Percentiles rank a stretch among this genome's conserved stretches.
These are phyloP conservation scores for Selenicereus undatus DNA, from an alignment of 148 eudicot species.

Conservation along the genomic window DNA sequence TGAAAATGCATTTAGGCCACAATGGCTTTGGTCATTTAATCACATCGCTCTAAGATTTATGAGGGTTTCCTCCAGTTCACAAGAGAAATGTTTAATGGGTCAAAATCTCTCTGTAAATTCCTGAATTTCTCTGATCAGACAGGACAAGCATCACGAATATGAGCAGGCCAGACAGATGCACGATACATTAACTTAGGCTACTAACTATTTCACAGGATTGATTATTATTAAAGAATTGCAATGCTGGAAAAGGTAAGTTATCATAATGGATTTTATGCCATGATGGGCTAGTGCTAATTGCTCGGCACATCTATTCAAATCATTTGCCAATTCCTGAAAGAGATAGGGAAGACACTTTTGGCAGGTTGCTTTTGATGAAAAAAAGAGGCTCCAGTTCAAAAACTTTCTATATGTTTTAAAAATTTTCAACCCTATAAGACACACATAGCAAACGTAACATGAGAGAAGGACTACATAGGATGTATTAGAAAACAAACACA, in stretches of 20 bases:
- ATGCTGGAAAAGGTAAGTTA: background rate
- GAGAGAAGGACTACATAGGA: too few species aligned
- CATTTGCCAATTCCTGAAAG: background rate
- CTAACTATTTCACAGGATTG: background rate
- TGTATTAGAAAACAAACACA: too few species aligned
- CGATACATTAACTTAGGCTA: too few species aligned
- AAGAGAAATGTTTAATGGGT: background rate
- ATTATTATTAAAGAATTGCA: too few species aligned
- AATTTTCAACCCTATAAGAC: too few species aligned
- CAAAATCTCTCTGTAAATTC: background rate
- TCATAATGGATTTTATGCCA: background rate
- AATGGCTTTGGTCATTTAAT: too few species aligned
- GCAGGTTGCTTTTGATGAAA: background rate
- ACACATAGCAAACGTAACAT: background rate
- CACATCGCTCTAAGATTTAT: background rate
- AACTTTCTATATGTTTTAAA: too few species aligned
- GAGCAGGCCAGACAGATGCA: background rate
- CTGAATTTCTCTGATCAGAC: background rate
- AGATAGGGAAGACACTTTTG: background rate
- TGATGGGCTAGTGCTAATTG: background rate
- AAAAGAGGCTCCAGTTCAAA: too few species aligned
- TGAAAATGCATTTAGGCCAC: too few species aligned
- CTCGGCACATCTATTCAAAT: slow-evolving; percentile 1
- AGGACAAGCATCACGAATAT: too few species aligned
- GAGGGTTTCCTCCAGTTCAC: background rate